phyloP scores from a whole-genome alignment of 2,329 filamentous ascomycete genomes.

The Alternaria sp. region DNA sequence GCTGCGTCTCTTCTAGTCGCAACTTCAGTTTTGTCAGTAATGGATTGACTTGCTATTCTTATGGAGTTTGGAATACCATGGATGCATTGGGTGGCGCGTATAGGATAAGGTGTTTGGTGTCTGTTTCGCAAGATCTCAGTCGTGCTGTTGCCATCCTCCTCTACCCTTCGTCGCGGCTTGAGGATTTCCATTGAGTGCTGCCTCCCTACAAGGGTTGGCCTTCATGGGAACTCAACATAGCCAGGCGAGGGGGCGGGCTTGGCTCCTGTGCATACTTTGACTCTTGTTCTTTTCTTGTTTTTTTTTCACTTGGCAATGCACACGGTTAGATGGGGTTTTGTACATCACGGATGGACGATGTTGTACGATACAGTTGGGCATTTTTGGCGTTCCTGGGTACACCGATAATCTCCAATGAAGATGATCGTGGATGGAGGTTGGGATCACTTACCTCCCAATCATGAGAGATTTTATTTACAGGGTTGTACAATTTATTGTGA shows the following conservation, averaged over 20 bases:
- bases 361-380: slow-evolving; percentile 18
- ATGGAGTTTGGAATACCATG: slow-evolving; percentile 11
- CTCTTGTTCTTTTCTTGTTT: not conserved
- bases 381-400: slow-evolving; percentile 8
- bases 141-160: slow-evolving; percentile 2
- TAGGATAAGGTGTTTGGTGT: slow-evolving; percentile 2
- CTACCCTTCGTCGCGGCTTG: slow-evolving; percentile 27
- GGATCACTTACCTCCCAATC: not conserved
- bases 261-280: slow-evolving; percentile 8
- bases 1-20: slow-evolving; percentile 32
- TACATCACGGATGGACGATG: slow-evolving; percentile 10
- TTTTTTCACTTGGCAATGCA: not conserved
- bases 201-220: slow-evolving; percentile 29
- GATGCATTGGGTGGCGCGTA: slow-evolving; percentile 2
- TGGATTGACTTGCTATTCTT: slow-evolving; percentile 7
- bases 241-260: slow-evolving; percentile 22
- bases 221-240: slow-evolving; percentile 31
- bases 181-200: slow-evolving; percentile 28
- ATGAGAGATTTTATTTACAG: too few relatives aligned
- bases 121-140: slow-evolving; percentile 6
- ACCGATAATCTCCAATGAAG: slow-evolving; percentile 8
- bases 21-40: not conserved
- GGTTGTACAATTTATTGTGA: too few relatives aligned
- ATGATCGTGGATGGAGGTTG: slow-evolving; percentile 3
- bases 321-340: not conserved